A percentile compares a stretch with the other conserved stretches of the same genome.
Evolutionary conservation across 768 basidiomycete species (phyloP).

Genomic region (Pluteus cervinus): DNA sequence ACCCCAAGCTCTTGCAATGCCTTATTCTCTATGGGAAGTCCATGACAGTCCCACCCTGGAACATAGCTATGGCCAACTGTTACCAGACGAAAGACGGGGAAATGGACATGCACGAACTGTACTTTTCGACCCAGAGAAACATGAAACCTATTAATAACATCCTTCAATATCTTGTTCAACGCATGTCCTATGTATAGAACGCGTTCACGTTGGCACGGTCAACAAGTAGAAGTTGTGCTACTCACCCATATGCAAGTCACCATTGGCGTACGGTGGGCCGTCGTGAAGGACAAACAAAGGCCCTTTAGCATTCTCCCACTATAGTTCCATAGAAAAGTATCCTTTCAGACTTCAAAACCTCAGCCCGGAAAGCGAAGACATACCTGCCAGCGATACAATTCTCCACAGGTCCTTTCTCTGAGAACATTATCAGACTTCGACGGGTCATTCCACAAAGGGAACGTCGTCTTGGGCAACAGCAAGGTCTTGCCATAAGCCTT

Average conservation of each 20-base stretch:
- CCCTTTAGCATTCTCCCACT: slow-evolving; percentile 64
- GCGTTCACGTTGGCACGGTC: neutral
- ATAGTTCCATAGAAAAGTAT: slow-evolving; percentile 5
- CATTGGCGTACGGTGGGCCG: slow-evolving; percentile 97
- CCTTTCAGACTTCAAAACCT: neutral
- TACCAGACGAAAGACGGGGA: neutral
- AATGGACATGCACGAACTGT: slow-evolving; percentile 47
- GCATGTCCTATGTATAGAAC: slow-evolving; percentile 69
- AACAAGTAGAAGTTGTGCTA: neutral
- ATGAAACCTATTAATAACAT: slow-evolving; percentile 89
- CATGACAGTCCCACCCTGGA: slow-evolving; percentile 98
- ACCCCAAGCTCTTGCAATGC: slow-evolving; percentile 75
- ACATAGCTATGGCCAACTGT: slow-evolving; percentile 55
- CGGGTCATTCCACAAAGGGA: slow-evolving; percentile 68
- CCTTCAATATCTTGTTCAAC: slow-evolving; percentile 93
- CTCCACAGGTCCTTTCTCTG: slow-evolving; percentile 58
- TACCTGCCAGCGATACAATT: slow-evolving; percentile 78
- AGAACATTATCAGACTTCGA: slow-evolving; percentile 55
- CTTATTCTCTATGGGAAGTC: slow-evolving; percentile 94
- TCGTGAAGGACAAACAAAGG: slow-evolving; percentile 86
- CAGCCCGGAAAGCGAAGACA: slow-evolving; percentile 15
- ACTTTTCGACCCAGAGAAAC: slow-evolving; percentile 72
- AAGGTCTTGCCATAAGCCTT: slow-evolving; percentile 54
- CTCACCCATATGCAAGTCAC: slow-evolving; percentile 89
- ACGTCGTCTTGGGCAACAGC: slow-evolving; percentile 74